phyloP scores from a whole-genome alignment of 2,329 filamentous ascomycete species.

The Aspergillus unguis region DNA sequence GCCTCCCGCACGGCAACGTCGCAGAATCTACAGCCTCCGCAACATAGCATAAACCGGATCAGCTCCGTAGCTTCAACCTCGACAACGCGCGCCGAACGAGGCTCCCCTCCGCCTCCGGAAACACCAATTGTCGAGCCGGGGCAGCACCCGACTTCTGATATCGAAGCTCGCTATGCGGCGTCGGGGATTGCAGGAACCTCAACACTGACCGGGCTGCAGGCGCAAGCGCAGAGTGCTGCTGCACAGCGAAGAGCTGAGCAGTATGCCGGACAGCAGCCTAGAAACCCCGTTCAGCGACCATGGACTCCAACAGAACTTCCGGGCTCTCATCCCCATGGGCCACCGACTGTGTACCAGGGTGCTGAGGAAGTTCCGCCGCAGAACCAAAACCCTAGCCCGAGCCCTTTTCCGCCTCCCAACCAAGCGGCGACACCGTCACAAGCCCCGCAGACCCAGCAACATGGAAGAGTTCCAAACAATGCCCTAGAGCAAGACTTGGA shows the following conservation, averaged over 20 bases:
- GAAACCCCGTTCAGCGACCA: constrained; percentile 55
- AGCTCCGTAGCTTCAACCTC: constrained; percentile 88
- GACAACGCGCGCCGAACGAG: constrained; percentile 85
- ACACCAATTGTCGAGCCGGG: constrained; percentile 77
- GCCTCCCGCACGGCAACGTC: constrained; percentile 20
- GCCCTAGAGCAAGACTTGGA: constrained; percentile 84
- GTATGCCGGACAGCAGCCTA: constrained; percentile 58
- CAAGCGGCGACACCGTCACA: constrained; percentile 23
- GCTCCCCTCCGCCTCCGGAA: constrained; percentile 91
- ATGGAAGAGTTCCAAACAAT: constrained; percentile 55
- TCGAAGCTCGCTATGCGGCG: constrained; percentile 87
- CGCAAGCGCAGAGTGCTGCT: constrained; percentile 70
- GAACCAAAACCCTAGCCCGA: constrained; percentile 38
- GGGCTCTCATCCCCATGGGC: constrained; percentile 80
- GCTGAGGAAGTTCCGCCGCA: constrained; percentile 58
- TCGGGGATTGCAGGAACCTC: constrained; percentile 84
- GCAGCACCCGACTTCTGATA: constrained; percentile 69
- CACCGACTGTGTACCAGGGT: constrained; percentile 88
- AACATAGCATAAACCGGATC: constrained; percentile 57
- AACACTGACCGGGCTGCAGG: constrained; percentile 71
- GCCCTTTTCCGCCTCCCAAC: constrained; percentile 36
- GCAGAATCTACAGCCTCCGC: constrained; percentile 49
- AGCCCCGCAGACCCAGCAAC: constrained; percentile 20
- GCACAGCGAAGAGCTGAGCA: constrained; percentile 77
- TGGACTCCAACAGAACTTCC: constrained; percentile 96